Evolutionary conservation across 306 rosid genomes (phyloP).

Genomic region (Cucumis sativus): Cucumber_9930_V3 NC_026655.2:835501-836000

Average conservation of each 20-base stretch:
- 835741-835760: conserved; percentile 52
- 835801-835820: conserved; percentile 58
- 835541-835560: not conserved
- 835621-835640: not conserved
- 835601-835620: not conserved
- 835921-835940: not conserved
- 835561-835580: not conserved
- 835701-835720: conserved; percentile 1
- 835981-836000: conserved; percentile 73
- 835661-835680: not conserved
- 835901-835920: not conserved
- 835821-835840: conserved; percentile 57
- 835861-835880: conserved; percentile 82
- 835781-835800: conserved; percentile 71
- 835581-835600: not conserved
- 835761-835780: conserved; percentile 46
- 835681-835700: not conserved
- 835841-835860: conserved; percentile 62
- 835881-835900: conserved; percentile 17
- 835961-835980: conserved; percentile 56
- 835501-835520: not conserved
- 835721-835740: conserved; percentile 44
- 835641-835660: not conserved
- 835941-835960: conserved; percentile 36
- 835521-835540: not conserved